Base-by-base conservation (phyloP, 2,329 filamentous ascomycete species). In the Sphaceloma murrayae region DNA sequence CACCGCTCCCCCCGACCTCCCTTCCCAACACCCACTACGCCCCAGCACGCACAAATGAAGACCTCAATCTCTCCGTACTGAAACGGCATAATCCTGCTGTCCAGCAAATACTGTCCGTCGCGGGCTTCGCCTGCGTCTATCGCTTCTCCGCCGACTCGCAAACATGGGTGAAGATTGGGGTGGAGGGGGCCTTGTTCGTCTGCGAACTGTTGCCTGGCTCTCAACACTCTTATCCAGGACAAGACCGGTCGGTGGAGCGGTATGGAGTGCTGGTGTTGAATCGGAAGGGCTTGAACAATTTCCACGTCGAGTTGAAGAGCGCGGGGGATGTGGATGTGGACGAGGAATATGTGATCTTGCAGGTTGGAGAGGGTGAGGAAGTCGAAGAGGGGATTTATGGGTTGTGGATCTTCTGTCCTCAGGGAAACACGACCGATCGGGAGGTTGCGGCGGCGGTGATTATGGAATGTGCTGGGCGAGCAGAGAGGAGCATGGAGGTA, bases 141-240 rank as follows among this genome's bases (percentile, higher is more conserved):
- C 75, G 74, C 36, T 91, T 93, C 66, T 76, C 73, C 49, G 70
- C 76, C 34, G 64, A 70, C 3, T 72, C 77, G 2, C 68, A 74
- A 43, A 66, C 70, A 48, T 96, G 91, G 91, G 83, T 91, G 59
- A 94, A 93, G 68, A 76, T 75, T 34, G 83, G 80, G 46, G 74
- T 88, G 8, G 88, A 94, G 63, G 91, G 91, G 29, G 84, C 85
- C 9, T 69, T 96, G 51, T 98, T 96, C 61, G 76, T 96, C 43
- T 93, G 85, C 68, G 74, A 82, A 51, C 65, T 79, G 11, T 13
- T 46, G 2, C 46, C 50, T 11, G 32, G 31, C 9, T 26, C 32
- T 11, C 24, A 44, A 5, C 13, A 17, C 24, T 16, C 16, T 10
- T 34, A 30, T 21, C 19, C 26, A 4, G 52, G 53, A 2, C 56